Evolutionary conservation across 2,329 filamentous ascomycete species (phyloP).

Genomic region (Elsinoe necatrix): DNA sequence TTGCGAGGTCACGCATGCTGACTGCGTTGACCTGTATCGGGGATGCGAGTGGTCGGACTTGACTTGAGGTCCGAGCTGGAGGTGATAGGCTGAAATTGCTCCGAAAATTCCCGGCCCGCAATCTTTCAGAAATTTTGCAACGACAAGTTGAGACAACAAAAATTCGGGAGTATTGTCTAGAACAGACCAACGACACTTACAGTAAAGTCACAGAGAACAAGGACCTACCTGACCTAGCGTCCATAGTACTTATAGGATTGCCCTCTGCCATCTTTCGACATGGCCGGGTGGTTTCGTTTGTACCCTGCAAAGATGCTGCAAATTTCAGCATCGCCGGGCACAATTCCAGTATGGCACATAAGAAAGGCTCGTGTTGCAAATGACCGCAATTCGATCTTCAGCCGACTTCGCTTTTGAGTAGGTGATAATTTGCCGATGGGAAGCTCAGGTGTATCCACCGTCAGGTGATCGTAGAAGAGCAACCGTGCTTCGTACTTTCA

Average conservation of each 20-base stretch:
- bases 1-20: neutral
- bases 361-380: neutral
- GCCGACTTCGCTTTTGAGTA: neutral
- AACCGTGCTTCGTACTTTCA: no score
- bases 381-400: neutral
- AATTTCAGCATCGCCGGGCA: no score
- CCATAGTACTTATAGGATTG: neutral
- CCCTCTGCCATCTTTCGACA: no score
- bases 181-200: neutral
- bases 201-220: neutral
- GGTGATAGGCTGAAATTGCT: neutral
- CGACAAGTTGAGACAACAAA: conserved; percentile 3
- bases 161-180: neutral
- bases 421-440: neutral
- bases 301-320: no score
- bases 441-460: neutral
- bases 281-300: no score
- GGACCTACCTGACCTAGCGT: neutral
- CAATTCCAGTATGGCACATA: neutral
- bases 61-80: conserved; percentile 7
- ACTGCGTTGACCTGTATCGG: neutral
- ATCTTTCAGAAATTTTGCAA: conserved; percentile 1
- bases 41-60: neutral
- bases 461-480: neutral
- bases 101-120: conserved; percentile 6